phyloP scores from a whole-genome alignment of 129 eudicot species.

The Scalesia atractyloides region DNA sequence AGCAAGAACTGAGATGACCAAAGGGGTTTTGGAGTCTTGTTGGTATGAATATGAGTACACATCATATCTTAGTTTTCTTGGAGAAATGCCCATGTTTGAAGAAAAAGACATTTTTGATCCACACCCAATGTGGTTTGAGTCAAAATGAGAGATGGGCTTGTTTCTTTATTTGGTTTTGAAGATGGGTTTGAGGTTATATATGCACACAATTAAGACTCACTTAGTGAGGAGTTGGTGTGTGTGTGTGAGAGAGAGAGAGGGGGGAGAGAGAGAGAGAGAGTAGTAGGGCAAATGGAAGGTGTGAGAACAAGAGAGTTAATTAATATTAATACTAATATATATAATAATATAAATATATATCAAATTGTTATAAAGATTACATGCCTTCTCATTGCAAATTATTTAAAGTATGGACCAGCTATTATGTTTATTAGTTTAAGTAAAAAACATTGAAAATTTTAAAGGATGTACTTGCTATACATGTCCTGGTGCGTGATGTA shows the following conservation, averaged over 20 bases:
- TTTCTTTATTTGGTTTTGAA: constrained; percentile 29
- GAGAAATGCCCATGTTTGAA: constrained; percentile 58
- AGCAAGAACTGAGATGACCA: constrained; percentile 82
- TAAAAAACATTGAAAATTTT: neutral
- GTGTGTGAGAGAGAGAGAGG: too few relatives aligned
- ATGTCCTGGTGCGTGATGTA: constrained; percentile 24
- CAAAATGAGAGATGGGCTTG: constrained; percentile 34
- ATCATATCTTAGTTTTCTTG: constrained; percentile 87
- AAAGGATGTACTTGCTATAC: neutral
- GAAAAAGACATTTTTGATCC: constrained; percentile 44
- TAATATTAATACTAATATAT: too few relatives aligned
- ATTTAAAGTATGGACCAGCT: constrained; percentile 52
- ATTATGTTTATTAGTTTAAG: constrained; percentile 26
- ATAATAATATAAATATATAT: constrained; percentile 23
- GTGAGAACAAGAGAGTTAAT: constrained; percentile 30
- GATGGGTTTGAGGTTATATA: constrained; percentile 27
- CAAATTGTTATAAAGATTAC: constrained; percentile 44
- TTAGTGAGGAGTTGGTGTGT: constrained; percentile 13
- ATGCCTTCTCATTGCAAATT: constrained; percentile 46
- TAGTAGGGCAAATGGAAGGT: constrained; percentile 45
- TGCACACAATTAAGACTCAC: constrained; percentile 1
- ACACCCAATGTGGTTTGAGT: constrained; percentile 16
- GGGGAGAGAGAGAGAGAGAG: constrained; percentile 5
- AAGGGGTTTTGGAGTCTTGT: constrained; percentile 63
- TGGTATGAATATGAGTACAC: constrained; percentile 68